These are phyloP conservation scores for Ganoderma boninense DNA, from an alignment of 1,284 basidiomycete genomes.

Conservation along the genomic window DNA sequence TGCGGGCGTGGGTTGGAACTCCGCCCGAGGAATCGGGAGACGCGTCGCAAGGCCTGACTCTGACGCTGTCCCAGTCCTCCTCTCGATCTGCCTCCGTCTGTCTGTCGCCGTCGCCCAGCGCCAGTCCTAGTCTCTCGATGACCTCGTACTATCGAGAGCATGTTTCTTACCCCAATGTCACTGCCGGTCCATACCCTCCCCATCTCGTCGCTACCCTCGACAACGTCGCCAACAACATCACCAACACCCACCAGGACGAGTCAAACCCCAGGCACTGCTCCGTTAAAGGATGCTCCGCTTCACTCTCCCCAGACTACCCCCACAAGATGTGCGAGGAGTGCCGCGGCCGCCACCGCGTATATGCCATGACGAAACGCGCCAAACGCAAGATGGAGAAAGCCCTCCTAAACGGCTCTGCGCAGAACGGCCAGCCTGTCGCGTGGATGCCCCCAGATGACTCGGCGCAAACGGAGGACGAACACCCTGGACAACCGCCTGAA, in stretches of 20 bases:
- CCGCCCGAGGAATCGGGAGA: conserved; percentile 21
- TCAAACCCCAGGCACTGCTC: conserved; percentile 36
- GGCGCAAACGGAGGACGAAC: conserved; percentile 21
- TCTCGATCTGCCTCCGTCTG: not conserved
- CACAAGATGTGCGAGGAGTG: conserved; percentile 65
- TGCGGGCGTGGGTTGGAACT: conserved; percentile 14
- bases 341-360: conserved; percentile 57
- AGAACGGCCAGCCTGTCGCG: conserved; percentile 38
- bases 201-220: conserved; percentile 18
- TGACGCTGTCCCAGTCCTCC: conserved; percentile 10
- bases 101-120: conserved; percentile 23
- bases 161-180: conserved; percentile 32
- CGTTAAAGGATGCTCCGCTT: conserved; percentile 43
- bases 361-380: conserved; percentile 60
- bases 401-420: conserved; percentile 40
- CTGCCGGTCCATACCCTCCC: conserved; percentile 26
- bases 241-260: conserved; percentile 2
- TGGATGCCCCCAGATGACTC: conserved; percentile 42
- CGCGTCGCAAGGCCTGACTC: not conserved
- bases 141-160: conserved; percentile 33
- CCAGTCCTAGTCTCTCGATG: conserved; percentile 25
- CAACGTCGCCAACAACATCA: conserved; percentile 7
- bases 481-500: conserved; percentile 11
- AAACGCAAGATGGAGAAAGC: conserved; percentile 62
- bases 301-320: conserved; percentile 37